Conservation (phyloP, 768 basidiomycete genomes). For the Lactarius tabidus region DNA sequence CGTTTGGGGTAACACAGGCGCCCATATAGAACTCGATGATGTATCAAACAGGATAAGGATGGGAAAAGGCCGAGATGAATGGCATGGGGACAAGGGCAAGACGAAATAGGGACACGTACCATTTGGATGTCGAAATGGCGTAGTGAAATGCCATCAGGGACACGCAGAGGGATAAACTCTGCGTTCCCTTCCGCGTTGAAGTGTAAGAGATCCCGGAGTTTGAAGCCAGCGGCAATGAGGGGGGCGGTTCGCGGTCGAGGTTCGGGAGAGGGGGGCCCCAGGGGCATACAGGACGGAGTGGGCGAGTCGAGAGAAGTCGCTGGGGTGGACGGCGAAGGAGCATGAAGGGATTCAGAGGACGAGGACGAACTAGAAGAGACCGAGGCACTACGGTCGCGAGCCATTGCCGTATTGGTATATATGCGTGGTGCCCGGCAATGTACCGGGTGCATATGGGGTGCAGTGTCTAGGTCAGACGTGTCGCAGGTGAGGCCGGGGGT, state of each 20-base stretch:
- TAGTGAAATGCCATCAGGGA: constrained; percentile 79
- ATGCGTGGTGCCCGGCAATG: constrained; percentile 27
- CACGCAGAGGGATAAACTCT: constrained; percentile 65
- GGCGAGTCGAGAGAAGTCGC: constrained; percentile 27
- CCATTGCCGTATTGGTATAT: constrained; percentile 22
- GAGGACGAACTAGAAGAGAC: constrained; percentile 31
- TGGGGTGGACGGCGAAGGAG: constrained; percentile 23
- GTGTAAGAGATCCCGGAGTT: constrained; percentile 36
- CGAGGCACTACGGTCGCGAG: constrained; percentile 34
- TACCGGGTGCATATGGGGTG: constrained; percentile 50
- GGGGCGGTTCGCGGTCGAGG: constrained; percentile 18
- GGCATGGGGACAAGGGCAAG: constrained; percentile 3
- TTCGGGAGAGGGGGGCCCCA: constrained; percentile 19
- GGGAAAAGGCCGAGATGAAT: background rate
- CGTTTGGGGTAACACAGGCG: constrained; percentile 8
- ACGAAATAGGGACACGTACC: constrained; percentile 54
- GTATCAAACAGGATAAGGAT: background rate
- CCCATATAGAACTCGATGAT: constrained; percentile 4
- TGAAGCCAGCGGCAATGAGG: constrained; percentile 33
- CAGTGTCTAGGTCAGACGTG: constrained; percentile 24
- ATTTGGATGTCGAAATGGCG: constrained; percentile 89
- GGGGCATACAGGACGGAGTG: constrained; percentile 23
- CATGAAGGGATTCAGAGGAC: constrained; percentile 27
- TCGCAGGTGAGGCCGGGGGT: constrained; percentile 4
- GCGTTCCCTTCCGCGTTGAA: constrained; percentile 40